Base-by-base conservation (phyloP, 169 alveolate species). In the Blepharisma undulans region DNA sequence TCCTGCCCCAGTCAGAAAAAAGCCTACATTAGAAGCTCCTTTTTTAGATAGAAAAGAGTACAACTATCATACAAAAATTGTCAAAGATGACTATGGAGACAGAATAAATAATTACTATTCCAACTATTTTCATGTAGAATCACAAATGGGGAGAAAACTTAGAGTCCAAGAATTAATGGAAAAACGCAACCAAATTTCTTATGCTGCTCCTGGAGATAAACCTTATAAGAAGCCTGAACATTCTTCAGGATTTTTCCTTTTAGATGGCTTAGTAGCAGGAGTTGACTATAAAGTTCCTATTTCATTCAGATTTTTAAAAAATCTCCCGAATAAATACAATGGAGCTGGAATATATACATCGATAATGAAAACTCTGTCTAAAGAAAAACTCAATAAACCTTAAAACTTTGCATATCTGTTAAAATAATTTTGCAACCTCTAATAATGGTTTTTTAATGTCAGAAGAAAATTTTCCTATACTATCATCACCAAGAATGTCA, bases 181-280 rank as follows among this genome's bases (percentile, higher is more conserved):
- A 19, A 60, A 27, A 85, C 81, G 91, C 5, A 86, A 86, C 66
- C 84, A 85, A 10, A 25, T 86, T 25, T 29, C 29, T 18, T 27
- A n/a, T n/a, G 29, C 29, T 1, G 81, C 91, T 18, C n/a, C 36
- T 21, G 91, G 91, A 72, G 91, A 86, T 32, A 86, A 86, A 8
- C 72, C 91, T 25, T 86, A 86, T 72, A 86, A 86, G 36, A 86
- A 72, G 27, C 84, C 84, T 3, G 91, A 86, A 72, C 80, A 86
- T 7, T 71, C 84, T 7, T 19, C 84, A 27, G 91, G 84, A 30
- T 86, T 86, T 32, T 86, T 25, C 27, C 32, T 22, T 25, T 86
- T 61, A 71, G 91, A 85, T 22, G 91, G 91, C 27, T 66, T 86
- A 10, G 72, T 86, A 19, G 5, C 91, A 22, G 91, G 91, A 25